Evolutionary conservation across 129 eudicot genomes (phyloP).

Genomic region (Pseudognaphalium luteoalbum): DNA sequence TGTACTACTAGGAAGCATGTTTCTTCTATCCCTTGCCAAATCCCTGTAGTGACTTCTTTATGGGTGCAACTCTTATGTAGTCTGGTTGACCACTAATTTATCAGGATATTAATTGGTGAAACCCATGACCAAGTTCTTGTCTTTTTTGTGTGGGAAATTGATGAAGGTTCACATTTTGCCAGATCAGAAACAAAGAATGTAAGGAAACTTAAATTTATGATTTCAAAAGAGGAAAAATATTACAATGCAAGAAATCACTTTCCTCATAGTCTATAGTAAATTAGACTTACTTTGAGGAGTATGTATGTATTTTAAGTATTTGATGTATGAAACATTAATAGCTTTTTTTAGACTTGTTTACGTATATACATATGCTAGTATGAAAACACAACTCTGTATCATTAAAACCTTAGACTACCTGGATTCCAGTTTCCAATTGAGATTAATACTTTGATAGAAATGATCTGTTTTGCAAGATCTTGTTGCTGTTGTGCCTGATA

Average conservation of each 20-base stretch:
- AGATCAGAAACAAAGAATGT: not conserved
- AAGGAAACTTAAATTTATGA: not conserved
- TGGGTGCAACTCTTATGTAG: not conserved
- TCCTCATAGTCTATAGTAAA: not conserved
- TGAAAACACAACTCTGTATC: not conserved
- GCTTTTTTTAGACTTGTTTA: constrained; percentile 7
- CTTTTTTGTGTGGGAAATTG: not conserved
- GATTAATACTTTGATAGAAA: constrained; percentile 1
- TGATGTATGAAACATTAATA: not conserved
- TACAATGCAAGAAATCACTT: constrained; percentile 4
- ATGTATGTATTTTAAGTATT: too few relatives aligned
- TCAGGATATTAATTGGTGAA: not conserved
- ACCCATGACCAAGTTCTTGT: not conserved
- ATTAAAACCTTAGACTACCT: not conserved
- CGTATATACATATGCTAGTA: not conserved
- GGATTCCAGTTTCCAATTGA: not conserved
- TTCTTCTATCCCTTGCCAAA: not conserved
- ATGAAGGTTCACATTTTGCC: not conserved
- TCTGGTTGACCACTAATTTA: constrained; percentile 7
- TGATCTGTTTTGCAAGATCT: constrained; percentile 14
- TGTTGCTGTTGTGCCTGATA: constrained; percentile 43
- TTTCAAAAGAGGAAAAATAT: constrained; percentile 1
- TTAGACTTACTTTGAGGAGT: not conserved
- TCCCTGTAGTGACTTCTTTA: not conserved
- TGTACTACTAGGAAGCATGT: constrained; percentile 2